Base-by-base conservation (phyloP, 192 early-diverging fungal genomes). In the Coemansia sp. region DNA sequence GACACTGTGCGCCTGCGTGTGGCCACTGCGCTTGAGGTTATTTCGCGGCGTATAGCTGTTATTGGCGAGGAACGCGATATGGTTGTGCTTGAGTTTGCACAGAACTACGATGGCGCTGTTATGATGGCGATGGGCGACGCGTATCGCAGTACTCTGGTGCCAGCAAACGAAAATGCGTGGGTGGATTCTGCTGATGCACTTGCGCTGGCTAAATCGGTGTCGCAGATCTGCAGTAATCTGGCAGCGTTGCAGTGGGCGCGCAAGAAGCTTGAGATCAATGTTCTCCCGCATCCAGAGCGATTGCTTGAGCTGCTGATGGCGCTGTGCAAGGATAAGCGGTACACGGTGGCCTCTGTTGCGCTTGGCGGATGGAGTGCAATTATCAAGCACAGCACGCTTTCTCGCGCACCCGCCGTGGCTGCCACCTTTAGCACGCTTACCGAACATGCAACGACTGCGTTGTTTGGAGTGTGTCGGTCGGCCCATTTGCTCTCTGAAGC, bases 221-320 rank as follows among this genome's bases (percentile, higher is more conserved):
- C 80, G 18, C 61, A 53, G 62, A 56, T 18, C 0, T 40, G 47
- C 54, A 47, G 56, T 2, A 73, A 71, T 15, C 62, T 77, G 52
- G 75, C 52, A 5, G 60, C 65, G 26, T 18, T 71, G 65, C 80
- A 82, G 58, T 82, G 80, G 80, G 71, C 75, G 50, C 80, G 75
- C 59, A 76, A 70, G 7, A 74, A 73, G 61, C 39, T 61, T 5
- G 74, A 64, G 32, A 13, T 26, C 7, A 75, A 65, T 43, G 50
- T 52, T 8, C 19, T 67, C n/a, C 26, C 12, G 6, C 47, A 58
- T 4, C 68, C 71, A 0, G 61, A 62, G 65, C 45, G 15, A 37
- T 21, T 74, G 10, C 42, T 77, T 15, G 75, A 71, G 61, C 65
- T 82, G 37, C 71, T 82, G 52, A 45, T 71, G 47, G 66, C 61